phyloP scores from a whole-genome alignment of 2,329 filamentous ascomycete genomes.

The Tolypocladium sp. region DNA sequence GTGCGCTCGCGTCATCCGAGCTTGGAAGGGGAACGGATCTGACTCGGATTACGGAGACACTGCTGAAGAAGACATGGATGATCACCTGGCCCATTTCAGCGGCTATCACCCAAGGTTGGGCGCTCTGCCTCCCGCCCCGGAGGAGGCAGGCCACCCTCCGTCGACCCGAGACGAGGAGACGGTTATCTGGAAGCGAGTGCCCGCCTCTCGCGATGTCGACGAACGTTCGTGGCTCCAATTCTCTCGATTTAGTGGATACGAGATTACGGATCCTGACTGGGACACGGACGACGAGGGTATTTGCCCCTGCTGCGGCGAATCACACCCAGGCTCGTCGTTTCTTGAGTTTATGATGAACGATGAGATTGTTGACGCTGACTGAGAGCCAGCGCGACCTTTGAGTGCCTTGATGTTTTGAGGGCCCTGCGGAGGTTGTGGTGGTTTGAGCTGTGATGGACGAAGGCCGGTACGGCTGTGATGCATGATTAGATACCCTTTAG shows the following conservation, averaged over 20 bases:
- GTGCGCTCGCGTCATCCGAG: conserved; percentile 35
- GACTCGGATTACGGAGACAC: conserved; percentile 13
- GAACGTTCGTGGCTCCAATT: conserved; percentile 41
- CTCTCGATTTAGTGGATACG: conserved; percentile 27
- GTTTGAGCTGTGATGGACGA: not conserved
- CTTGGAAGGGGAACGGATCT: conserved; percentile 24
- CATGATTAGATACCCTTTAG: conserved; percentile 6
- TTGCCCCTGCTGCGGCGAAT: conserved; percentile 31
- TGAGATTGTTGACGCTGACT: conserved; percentile 6
- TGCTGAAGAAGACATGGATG: conserved; percentile 18
- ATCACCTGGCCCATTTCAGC: conserved; percentile 10
- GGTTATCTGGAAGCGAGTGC: conserved; percentile 44
- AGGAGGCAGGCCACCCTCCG: conserved; percentile 32
- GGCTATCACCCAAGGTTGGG: conserved; percentile 18
- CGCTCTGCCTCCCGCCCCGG: conserved; percentile 30
- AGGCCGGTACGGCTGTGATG: not conserved
- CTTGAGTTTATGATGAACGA: conserved; percentile 20
- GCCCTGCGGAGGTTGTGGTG: not conserved
- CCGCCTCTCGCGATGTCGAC: conserved; percentile 26
- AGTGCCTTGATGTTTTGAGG: not conserved
- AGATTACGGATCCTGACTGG: conserved; percentile 21
- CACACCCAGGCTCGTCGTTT: conserved; percentile 25
- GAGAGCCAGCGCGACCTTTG: not conserved
- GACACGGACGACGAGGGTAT: conserved; percentile 24
- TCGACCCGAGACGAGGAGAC: conserved; percentile 31